phyloP scores from a whole-genome alignment of 805 yeast genomes.

The Candida khao-thaluensis region DNA sequence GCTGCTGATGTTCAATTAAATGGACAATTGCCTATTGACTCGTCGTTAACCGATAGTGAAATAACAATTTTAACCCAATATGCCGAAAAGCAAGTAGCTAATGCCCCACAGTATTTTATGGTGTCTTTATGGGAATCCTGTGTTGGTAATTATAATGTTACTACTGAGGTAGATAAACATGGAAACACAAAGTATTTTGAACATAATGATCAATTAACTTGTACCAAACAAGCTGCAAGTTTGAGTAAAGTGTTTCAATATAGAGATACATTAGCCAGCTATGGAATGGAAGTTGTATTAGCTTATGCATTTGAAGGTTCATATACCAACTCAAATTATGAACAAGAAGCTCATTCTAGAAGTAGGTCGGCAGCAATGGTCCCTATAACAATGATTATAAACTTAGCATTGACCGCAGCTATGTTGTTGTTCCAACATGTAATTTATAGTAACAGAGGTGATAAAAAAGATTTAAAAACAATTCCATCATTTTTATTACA shows the following conservation, averaged over 20 bases:
- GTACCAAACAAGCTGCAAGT: constrained; percentile 14
- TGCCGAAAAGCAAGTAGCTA: constrained; percentile 44
- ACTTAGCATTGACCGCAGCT: constrained; percentile 27
- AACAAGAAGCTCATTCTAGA: constrained; percentile 14
- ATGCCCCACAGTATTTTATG: constrained; percentile 49
- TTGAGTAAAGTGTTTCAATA: constrained; percentile 43
- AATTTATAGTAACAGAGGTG: constrained; percentile 38
- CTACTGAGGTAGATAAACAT: constrained; percentile 13
- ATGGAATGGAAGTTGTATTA: constrained; percentile 44
- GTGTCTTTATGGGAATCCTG: constrained; percentile 47
- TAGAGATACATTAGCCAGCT: constrained; percentile 34
- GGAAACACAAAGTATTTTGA: constrained; percentile 16
- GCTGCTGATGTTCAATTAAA: constrained; percentile 11
- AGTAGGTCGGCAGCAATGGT: constrained; percentile 22
- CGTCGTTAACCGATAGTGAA: constrained; percentile 48
- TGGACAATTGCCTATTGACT: constrained; percentile 24
- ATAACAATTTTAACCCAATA: constrained; percentile 45
- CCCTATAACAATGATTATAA: constrained; percentile 27
- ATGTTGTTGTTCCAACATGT: constrained; percentile 29
- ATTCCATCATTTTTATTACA: constrained; percentile 35
- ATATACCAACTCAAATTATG: constrained; percentile 15
- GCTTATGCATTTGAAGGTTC: constrained; percentile 46
- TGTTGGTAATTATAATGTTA: constrained; percentile 37
- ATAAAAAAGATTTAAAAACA: constrained; percentile 29
- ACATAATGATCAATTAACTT: constrained; percentile 24